phyloP scores from a whole-genome alignment of 257 asterid genomes.

The Linderniella brevidens region DNA sequence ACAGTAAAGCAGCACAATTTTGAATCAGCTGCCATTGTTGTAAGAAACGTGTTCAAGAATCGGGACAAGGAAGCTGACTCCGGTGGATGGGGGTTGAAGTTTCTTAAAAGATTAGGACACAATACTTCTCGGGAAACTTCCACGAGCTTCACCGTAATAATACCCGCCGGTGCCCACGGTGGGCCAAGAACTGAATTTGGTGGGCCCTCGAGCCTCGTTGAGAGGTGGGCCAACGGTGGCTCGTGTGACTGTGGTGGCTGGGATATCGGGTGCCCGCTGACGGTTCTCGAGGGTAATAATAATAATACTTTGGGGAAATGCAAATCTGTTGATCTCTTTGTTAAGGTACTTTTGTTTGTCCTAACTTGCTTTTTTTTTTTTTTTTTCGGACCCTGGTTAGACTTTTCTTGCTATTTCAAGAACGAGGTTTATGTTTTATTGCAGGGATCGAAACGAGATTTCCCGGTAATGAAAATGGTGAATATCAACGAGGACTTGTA shows the following conservation, averaged over 20 bases:
- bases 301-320: conserved; percentile 20
- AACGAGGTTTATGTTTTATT: not conserved
- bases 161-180: conserved; percentile 56
- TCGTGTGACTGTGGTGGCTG: conserved; percentile 67
- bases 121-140: conserved; percentile 8
- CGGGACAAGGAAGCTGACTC: conserved; percentile 20
- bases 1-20: conserved; percentile 18
- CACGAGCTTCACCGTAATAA: conserved; percentile 12
- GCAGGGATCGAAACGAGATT: conserved; percentile 39
- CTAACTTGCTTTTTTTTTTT: not conserved
- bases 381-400: not conserved
- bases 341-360: conserved; percentile 19
- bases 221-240: conserved; percentile 51
- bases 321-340: conserved; percentile 35
- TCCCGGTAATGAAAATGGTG: conserved; percentile 39
- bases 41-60: conserved; percentile 20
- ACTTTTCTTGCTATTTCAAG: not conserved
- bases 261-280: conserved; percentile 57
- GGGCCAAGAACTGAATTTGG: conserved; percentile 36
- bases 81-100: conserved; percentile 73
- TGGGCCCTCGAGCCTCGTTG: conserved; percentile 47
- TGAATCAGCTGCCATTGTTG: conserved; percentile 50
- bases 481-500: conserved; percentile 37
- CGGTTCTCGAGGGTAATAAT: conserved; percentile 22
- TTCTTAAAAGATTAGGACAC: conserved; percentile 28